Base-by-base conservation (phyloP, 148 eudicot genomes). In the Cornus kousa region DNA sequence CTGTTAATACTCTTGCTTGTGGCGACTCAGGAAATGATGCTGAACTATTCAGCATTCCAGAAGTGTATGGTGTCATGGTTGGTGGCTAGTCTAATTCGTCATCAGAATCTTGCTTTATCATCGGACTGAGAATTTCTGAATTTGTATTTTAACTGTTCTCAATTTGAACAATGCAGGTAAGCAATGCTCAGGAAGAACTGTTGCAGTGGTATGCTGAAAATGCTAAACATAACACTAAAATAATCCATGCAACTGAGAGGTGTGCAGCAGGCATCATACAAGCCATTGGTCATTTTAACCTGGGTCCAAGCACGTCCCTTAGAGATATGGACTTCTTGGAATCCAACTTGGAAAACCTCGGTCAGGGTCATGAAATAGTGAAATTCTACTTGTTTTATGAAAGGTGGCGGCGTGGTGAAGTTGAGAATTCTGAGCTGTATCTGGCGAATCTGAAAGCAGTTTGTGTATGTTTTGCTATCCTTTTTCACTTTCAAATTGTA, bases 21-120 rank as follows among this genome's bases (percentile, higher is more conserved):
- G 94, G 94, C 71, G 92, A 90, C 83, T 90, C 91, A 77, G 94
- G 94, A 66, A 90, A 89, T 80, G 94, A 90, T 87, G 94, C 94
- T 65, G 94, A 90, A 76, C 85, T 90, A 78, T 90, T 90, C 76
- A 89, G 87, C 84, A 89, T 90, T 84, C 89, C 94, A 48, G 87
- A 87, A 11, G 94, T 90, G 70, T 80, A 90, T 73, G 94, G 94
- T 84, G 94, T 90, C 82, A 90, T 90, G 94, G 94, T 90, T 77
- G 72, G 90, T 87, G 72, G 65, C 68, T 62, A 75, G 32, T 59
- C 37, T 46, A 74, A 67, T 79, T 81, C 39, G 23, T 67, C 31
- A 20, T 75, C 77, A 67, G 62, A n/a, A 23, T 55, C 43, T 67
- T 76, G 67, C 9, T 48, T 68, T 2, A 53, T 53, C 17, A n/a